Evolutionary conservation across 2,329 filamentous ascomycete genomes (phyloP), one percentile per base, ranked within the genome.

Genomic region (Xylaria sp.): DNA sequence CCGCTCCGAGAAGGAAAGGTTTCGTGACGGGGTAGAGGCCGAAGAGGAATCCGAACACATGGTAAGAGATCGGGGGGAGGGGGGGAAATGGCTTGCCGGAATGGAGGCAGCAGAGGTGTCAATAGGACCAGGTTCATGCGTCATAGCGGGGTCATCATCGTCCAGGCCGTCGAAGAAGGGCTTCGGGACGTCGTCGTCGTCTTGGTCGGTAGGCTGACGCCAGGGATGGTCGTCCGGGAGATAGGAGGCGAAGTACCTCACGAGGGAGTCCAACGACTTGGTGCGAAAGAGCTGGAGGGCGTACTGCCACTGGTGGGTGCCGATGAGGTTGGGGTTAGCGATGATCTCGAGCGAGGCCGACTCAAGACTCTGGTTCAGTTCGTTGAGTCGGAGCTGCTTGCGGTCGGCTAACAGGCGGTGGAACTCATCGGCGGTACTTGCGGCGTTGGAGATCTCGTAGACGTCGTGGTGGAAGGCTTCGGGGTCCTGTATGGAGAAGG

Each of bases 391-490:
- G 62, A 80, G 76, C 26, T 76, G 71, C 70, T 80, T 82, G 61
- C 82, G 82, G 48, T 76, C 72, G 56, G 77, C 75, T 69, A 85
- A 75, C 52, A 83, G 69, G 42, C 70, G 72, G 62, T 85, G 79
- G 63, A 85, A 84, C 62, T 85, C 79, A 43, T 78, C 78, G 50
- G 71, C 57, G n/a, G 77, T 76, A 50, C 72, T 70, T 49, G 82
- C 82, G 48, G 75, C 71, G 65, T 71, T 74, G 34, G 82, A 82
- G 45, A 85, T 76, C 69, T 85, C 82, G 72, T 71, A 82, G 59
- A 85, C 82, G 65, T 85, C 82, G 68, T 83, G 80, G 66, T 85
- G 80, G 57, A 85, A 85, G 48, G 82, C 82, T 57, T 83, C 79
- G 60, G 80, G 78, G 69, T 85, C 82, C 64, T 84, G 82, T 24